Base-by-base conservation (phyloP, 2,329 filamentous ascomycete species). In the Ophiostoma ips region DNA sequence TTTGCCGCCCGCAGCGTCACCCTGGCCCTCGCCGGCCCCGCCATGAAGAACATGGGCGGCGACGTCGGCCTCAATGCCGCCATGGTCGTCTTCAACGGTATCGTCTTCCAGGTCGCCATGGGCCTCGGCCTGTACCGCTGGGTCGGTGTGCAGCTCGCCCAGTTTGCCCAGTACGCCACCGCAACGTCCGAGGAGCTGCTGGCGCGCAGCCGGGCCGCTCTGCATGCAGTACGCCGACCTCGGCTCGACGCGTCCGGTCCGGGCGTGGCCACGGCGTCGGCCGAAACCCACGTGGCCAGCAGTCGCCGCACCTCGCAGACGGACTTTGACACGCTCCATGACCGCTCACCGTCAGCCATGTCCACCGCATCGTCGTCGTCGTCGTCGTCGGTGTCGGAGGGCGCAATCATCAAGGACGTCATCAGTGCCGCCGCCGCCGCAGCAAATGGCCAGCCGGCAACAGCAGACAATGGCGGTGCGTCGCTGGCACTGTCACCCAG, bases 1-100 rank as follows among this genome's bases (percentile, higher is more conserved):
- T 76, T 75, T 54, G 68, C 71, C 0, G 71, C 71, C 1, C 64
- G 73, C 16, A 71, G 69, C 54, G 70, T 71, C 7, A 76, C 73
- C 0, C 61, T 76, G 7, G 72, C 72, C 0, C 61, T 76, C 11
- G 68, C 70, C 1, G 68, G 67, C 18, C 72, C 73, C 0, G 71
- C 69, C 0, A 68, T 73, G 58, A 58, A 58, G 2, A 63, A 65
- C 6, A 58, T 76, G 1, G 63, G 64, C 0, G 73, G 71, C 0
- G 72, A 73, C 50, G 57, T 61, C 3, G 67, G 68, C 1, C 63
- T 70, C 6, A 75, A 74, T 38, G 72, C 73, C 0, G 67, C 69
- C 2, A 61, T 75, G 43, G 72, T 76, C 5, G 72, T 75, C 2
- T 66, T 69, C 55, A 75, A 72, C 34, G 73, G 73, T 3, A 72